phyloP scores from a whole-genome alignment of 2,329 filamentous ascomycete species.

The Aspergillus pseudonomiae region DNA sequence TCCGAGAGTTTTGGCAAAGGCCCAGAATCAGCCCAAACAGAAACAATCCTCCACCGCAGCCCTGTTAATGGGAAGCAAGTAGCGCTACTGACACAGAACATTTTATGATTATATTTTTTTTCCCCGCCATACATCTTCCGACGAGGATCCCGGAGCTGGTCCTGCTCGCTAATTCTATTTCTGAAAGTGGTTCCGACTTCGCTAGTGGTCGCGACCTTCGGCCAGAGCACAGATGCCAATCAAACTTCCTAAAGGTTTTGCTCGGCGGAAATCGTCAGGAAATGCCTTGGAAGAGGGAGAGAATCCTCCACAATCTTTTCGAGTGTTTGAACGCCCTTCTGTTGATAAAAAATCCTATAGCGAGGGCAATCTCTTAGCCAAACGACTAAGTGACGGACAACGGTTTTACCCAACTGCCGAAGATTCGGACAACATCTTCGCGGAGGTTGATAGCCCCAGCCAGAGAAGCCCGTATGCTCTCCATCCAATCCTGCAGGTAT shows the following conservation, averaged over 20 bases:
- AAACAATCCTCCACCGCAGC: conserved; percentile 8
- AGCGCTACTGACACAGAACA: conserved; percentile 15
- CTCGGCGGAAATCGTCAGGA: conserved; percentile 58
- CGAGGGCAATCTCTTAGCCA: conserved; percentile 40
- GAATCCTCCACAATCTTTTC: conserved; percentile 52
- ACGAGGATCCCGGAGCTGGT: conserved; percentile 15
- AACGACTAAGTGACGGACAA: conserved; percentile 37
- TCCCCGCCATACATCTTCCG: neutral
- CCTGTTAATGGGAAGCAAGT: conserved; percentile 23
- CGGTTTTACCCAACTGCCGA: conserved; percentile 39
- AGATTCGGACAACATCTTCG: conserved; percentile 45
- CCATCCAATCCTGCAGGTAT: conserved; percentile 9
- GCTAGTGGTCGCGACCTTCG: conserved; percentile 15
- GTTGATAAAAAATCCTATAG: conserved; percentile 48
- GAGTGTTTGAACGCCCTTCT: conserved; percentile 56
- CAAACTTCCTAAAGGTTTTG: conserved; percentile 58
- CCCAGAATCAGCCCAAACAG: conserved; percentile 19
- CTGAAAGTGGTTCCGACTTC: conserved; percentile 19
- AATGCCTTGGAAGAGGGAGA: conserved; percentile 55
- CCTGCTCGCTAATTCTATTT: conserved; percentile 15
- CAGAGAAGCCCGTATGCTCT: conserved; percentile 41
- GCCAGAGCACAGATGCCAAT: conserved; percentile 51
- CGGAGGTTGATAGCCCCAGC: conserved; percentile 35
- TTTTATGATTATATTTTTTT: conserved; percentile 7
- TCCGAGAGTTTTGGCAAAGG: conserved; percentile 18